Evolutionary conservation across 257 asterid species (phyloP).

Genomic region (Ilex aquifolium): DNA sequence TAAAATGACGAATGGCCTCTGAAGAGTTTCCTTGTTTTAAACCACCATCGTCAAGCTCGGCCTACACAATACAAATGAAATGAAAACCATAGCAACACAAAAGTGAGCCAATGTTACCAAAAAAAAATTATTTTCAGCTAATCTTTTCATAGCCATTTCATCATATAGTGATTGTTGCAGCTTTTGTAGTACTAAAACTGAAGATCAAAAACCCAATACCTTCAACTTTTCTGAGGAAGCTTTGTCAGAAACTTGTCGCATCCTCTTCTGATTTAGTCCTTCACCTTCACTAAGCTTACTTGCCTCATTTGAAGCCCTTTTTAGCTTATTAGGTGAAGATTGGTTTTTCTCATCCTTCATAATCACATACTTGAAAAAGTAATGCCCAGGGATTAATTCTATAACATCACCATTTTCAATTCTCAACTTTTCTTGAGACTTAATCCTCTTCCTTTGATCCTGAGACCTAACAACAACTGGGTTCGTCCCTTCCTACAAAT

Average conservation of each 20-base stretch:
- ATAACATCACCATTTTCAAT: slow-evolving; percentile 60
- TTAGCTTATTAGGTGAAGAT: slow-evolving; percentile 27
- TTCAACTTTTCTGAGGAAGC: slow-evolving; percentile 16
- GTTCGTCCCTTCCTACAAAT: slow-evolving; percentile 74
- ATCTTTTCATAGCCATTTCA: too few species aligned
- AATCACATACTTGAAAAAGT: slow-evolving; percentile 70
- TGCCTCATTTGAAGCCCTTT: slow-evolving; percentile 51
- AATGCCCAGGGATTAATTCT: slow-evolving; percentile 85
- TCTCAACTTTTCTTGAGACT: slow-evolving; percentile 55
- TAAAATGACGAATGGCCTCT: slow-evolving; percentile 49
- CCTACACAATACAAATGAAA: slow-evolving; percentile 4
- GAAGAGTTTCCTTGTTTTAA: slow-evolving; percentile 19
- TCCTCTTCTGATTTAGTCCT: slow-evolving; percentile 40
- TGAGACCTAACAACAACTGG: slow-evolving; percentile 71
- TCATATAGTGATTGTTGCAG: too few species aligned
- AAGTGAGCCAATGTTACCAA: too few species aligned
- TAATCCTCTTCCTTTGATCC: slow-evolving; percentile 61
- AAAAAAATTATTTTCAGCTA: too few species aligned
- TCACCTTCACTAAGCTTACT: slow-evolving; percentile 26
- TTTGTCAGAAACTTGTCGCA: slow-evolving; percentile 34
- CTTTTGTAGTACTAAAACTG: not conserved
- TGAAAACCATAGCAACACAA: too few species aligned
- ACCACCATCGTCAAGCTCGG: slow-evolving; percentile 16
- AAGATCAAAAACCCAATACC: slow-evolving; percentile 20
- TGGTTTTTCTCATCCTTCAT: slow-evolving; percentile 19